These are phyloP conservation scores for Peronospora belbahrii DNA, from an alignment of 352 stramenopile species.

Conservation along the genomic window DNA sequence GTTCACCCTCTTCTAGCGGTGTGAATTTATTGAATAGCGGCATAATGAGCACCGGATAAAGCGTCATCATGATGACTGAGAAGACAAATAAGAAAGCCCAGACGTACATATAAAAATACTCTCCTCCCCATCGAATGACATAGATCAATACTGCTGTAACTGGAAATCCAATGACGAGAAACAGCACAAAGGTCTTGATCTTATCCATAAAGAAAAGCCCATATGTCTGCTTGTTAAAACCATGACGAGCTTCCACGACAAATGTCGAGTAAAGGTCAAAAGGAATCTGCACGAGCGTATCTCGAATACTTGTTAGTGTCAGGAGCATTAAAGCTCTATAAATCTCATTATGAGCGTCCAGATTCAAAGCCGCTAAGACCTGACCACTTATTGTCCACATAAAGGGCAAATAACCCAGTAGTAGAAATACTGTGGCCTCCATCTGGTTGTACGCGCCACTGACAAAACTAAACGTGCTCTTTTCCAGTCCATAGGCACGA, in stretches of 20 bases:
- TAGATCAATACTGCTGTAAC: slow-evolving; percentile 54
- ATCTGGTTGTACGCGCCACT: slow-evolving; percentile 78
- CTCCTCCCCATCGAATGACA: slow-evolving; percentile 66
- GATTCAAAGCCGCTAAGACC: slow-evolving; percentile 44
- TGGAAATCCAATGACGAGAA: slow-evolving; percentile 68
- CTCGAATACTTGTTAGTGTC: slow-evolving; percentile 51
- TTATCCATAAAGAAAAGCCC: slow-evolving; percentile 94
- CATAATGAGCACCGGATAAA: slow-evolving; percentile 95
- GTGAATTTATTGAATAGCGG: slow-evolving; percentile 97
- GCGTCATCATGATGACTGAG: slow-evolving; percentile 92
- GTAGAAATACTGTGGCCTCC: slow-evolving; percentile 80
- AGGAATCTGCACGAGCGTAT: slow-evolving; percentile 53
- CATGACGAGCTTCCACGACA: slow-evolving; percentile 92
- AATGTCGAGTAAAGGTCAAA: slow-evolving; percentile 93
- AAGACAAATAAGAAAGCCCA: slow-evolving; percentile 93
- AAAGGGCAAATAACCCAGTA: slow-evolving; percentile 90
- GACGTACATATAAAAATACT: slow-evolving; percentile 88
- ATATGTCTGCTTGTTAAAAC: slow-evolving; percentile 97
- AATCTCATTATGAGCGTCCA: slow-evolving; percentile 77
- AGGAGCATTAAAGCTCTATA: slow-evolving; percentile 67
- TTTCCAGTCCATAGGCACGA: slow-evolving; percentile 93
- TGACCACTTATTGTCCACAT: slow-evolving; percentile 85
- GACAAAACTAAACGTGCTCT: slow-evolving; percentile 93
- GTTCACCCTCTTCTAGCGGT: slow-evolving; percentile 73
- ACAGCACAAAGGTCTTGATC: slow-evolving; percentile 88